Percentiles rank a stretch among this genome's conserved stretches.
These are phyloP conservation scores for Spencermartinsiella europaea DNA, from an alignment of 805 yeast species.

Conservation along the genomic window DNA sequence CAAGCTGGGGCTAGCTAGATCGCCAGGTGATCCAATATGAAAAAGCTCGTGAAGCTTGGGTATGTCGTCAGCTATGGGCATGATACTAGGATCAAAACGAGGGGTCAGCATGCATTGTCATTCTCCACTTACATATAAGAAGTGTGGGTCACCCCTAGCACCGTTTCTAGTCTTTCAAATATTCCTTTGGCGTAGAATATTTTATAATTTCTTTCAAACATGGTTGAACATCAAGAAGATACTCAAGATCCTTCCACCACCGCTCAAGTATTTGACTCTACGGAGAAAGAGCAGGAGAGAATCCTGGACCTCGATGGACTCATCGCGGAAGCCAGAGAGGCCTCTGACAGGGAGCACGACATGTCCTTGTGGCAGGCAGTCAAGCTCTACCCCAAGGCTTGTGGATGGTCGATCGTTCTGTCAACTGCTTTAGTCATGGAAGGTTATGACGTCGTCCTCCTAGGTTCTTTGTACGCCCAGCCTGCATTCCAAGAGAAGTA, in stretches of 20 bases:
- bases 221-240: neutral
- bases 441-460: constrained; percentile 42
- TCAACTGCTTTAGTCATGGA: constrained; percentile 45
- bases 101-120: too few species aligned
- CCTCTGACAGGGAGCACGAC: constrained; percentile 23
- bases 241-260: neutral
- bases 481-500: constrained; percentile 39
- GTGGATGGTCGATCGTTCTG: constrained; percentile 41
- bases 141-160: too few species aligned
- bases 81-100: too few species aligned
- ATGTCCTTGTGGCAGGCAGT: constrained; percentile 32
- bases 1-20: too few species aligned
- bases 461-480: constrained; percentile 40
- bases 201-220: too few species aligned
- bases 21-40: too few species aligned
- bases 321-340: constrained; percentile 25
- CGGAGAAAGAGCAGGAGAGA: neutral
- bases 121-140: too few species aligned
- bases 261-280: neutral
- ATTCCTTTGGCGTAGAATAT: too few species aligned
- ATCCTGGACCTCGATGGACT: neutral
- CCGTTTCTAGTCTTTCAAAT: too few species aligned
- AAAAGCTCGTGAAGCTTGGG: too few species aligned
- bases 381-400: constrained; percentile 36
- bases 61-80: too few species aligned